Evolutionary conservation across 495 filamentous ascomycete genomes (phyloP), one percentile per base, ranked within the genome.

Genomic region (Elasticomyces elasticus): DNA sequence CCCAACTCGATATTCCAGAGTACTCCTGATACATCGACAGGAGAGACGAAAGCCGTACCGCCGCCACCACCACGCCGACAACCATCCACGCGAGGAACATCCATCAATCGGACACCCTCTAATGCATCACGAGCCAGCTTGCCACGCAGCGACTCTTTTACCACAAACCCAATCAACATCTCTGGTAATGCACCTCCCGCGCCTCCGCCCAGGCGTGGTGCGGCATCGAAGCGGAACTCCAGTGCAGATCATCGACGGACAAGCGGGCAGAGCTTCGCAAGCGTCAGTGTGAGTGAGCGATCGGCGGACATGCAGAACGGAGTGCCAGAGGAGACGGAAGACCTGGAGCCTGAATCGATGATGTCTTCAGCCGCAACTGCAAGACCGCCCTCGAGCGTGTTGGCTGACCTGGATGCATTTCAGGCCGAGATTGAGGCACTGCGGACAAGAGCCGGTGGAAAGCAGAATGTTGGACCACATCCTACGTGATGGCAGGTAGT

Each of bases 401-500:
- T 69, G 41, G 64, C 61, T 35, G 67, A 69, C 53, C 61, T 69
- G 62, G 56, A 62, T 19, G 61, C 55, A 25, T 65, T 69, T 27
- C 67, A 69, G 56, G 51, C 56, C 25, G 67, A 69, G 62, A 64
- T 69, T 56, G 67, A 69, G 47, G 67, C 58, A 53, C 41, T 68
- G 54, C 59, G 66, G 48, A 49, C 44, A 9, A 25, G 42, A 20
- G 45, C 53, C 41, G 33, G 24, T 12, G n/a, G 45, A n/a, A n/a
- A n/a, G n/a, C n/a, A n/a, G n/a, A n/a, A n/a, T n/a, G n/a, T n/a
- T n/a, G n/a, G n/a, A n/a, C n/a, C n/a, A n/a, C n/a, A n/a, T n/a
- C n/a, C n/a, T n/a, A n/a, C n/a, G n/a, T n/a, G n/a, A n/a, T n/a
- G n/a, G n/a, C n/a, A n/a, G n/a, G n/a, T n/a, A n/a, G n/a, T n/a